A percentile compares a stretch with the other conserved stretches of the same genome.
Evolutionary conservation across 2,329 filamentous ascomycete genomes (phyloP).

Genomic region (Botrytis deweyae): DNA sequence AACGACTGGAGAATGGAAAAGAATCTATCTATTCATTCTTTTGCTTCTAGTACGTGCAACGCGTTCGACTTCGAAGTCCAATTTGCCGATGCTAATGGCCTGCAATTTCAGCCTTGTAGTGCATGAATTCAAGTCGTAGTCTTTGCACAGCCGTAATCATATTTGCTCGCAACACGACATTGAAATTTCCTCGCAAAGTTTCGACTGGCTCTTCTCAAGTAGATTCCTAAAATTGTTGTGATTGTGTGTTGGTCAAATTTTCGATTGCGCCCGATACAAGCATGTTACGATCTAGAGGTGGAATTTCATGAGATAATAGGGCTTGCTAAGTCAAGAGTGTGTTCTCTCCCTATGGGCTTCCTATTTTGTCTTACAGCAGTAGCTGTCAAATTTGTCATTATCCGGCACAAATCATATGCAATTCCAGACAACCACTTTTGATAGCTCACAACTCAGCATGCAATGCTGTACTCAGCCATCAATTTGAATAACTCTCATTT

Average conservation of each 20-base stretch:
- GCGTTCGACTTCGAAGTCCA: neutral
- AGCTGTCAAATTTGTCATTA: neutral
- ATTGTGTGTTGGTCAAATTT: neutral
- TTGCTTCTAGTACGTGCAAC: too few species aligned
- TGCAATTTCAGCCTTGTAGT: neutral
- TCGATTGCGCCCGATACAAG: neutral
- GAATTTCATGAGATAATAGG: neutral
- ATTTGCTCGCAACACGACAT: neutral
- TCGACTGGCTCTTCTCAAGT: neutral
- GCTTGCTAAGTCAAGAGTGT: neutral
- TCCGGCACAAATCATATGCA: neutral
- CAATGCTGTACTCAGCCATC: neutral
- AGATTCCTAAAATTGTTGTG: too few species aligned
- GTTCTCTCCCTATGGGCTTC: neutral
- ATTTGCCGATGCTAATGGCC: too few species aligned
- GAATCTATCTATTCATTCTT: neutral
- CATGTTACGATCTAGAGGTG: neutral
- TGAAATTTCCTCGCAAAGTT: neutral
- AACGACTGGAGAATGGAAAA: too few species aligned
- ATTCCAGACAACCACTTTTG: neutral
- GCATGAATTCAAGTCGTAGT: neutral
- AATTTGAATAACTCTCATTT: neutral
- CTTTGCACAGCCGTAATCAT: too few species aligned
- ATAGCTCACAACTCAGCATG: neutral
- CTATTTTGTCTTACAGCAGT: neutral